A percentile compares a stretch with the other conserved stretches of the same genome.
phyloP scores from a whole-genome alignment of 176 grass and related monocot genomes.

The Eragrostis nindensis region DNA sequence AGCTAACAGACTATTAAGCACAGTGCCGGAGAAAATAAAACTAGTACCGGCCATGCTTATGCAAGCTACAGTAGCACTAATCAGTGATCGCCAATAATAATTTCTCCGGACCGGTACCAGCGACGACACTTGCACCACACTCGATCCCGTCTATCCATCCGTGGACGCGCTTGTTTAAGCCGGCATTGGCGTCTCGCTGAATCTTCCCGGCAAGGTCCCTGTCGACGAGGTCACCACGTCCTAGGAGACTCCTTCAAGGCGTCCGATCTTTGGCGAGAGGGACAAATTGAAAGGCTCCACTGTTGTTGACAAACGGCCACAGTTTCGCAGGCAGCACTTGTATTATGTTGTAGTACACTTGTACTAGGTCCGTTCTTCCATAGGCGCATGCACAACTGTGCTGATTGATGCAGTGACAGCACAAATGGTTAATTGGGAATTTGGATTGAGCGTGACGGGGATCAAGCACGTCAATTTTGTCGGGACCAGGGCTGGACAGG shows the following conservation, averaged over 20 bases:
- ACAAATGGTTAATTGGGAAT: background rate
- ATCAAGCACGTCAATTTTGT: background rate
- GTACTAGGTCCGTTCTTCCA: background rate
- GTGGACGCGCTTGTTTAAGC: background rate
- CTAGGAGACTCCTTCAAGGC: background rate
- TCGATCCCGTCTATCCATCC: background rate
- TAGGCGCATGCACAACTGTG: background rate
- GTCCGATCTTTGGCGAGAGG: background rate
- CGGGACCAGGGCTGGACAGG: background rate
- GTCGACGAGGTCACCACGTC: slow-evolving; percentile 21
- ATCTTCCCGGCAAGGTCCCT: slow-evolving; percentile 35
- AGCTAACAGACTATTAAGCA: no score
- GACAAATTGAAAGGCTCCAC: slow-evolving; percentile 18
- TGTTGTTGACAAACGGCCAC: slow-evolving; percentile 21
- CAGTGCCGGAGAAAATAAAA: background rate
- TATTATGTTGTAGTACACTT: no score
- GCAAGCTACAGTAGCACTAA: background rate
- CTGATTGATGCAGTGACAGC: background rate
- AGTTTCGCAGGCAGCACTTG: background rate
- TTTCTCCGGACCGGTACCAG: background rate
- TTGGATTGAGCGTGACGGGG: background rate
- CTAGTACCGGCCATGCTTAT: background rate
- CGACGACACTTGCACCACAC: slow-evolving; percentile 13
- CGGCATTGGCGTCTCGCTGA: slow-evolving; percentile 15
- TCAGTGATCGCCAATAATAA: background rate